Evolutionary conservation across 1,139 yeast species (phyloP).

Genomic region (Kluyveromyces marxianus): DNA sequence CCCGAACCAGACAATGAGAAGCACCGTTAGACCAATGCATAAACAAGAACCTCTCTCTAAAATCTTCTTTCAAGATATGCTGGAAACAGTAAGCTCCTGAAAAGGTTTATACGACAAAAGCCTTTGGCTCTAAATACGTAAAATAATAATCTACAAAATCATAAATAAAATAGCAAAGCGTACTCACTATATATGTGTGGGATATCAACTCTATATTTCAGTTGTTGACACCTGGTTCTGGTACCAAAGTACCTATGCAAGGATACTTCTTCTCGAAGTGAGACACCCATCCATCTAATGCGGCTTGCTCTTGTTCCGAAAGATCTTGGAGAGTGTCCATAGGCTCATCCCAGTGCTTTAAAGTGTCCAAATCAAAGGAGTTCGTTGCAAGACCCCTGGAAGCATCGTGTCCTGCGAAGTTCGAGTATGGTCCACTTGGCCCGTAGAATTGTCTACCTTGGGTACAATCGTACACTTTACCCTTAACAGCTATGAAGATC

Average conservation of each 20-base stretch:
- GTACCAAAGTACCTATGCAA: constrained; percentile 51
- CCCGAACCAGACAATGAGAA: constrained; percentile 1
- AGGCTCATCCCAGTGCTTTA: constrained; percentile 58
- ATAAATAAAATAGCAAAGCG: neutral
- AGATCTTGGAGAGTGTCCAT: constrained; percentile 65
- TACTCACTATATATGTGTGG: neutral
- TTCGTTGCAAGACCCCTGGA: constrained; percentile 88
- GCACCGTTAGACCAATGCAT: neutral
- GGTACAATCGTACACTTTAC: constrained; percentile 80
- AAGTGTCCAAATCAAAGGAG: constrained; percentile 63
- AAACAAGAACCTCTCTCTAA: neutral
- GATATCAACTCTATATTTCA: neutral
- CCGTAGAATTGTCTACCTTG: constrained; percentile 85
- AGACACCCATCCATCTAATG: constrained; percentile 78
- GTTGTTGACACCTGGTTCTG: constrained; percentile 29
- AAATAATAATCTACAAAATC: neutral
- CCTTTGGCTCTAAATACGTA: neutral
- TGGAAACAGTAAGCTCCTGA: neutral
- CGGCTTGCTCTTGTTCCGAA: constrained; percentile 50
- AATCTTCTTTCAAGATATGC: neutral
- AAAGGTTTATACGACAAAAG: neutral
- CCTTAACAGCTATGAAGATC: constrained; percentile 76
- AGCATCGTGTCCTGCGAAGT: constrained; percentile 96
- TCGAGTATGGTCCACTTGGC: constrained; percentile 92
- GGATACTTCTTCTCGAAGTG: constrained; percentile 77